Conservation (phyloP, 768 basidiomycete species). For the Boletus reticulatus region DNA sequence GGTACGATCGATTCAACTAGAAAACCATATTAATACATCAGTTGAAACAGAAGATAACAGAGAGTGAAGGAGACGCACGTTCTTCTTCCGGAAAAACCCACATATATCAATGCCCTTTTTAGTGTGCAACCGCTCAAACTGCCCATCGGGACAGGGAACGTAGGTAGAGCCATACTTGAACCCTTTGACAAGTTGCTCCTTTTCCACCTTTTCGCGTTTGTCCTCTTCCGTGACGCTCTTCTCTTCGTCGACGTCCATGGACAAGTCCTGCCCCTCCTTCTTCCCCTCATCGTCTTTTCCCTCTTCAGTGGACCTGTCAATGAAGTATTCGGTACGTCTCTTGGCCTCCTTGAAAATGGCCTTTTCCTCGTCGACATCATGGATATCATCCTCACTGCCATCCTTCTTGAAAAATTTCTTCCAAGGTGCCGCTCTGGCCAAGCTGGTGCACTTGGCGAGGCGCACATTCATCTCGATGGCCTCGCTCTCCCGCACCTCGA, state of each 20-base stretch:
- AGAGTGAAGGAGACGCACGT: conserved; percentile 42
- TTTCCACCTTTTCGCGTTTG: conserved; percentile 59
- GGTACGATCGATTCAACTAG: conserved; percentile 79
- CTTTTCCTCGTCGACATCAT: conserved; percentile 26
- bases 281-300: conserved; percentile 25
- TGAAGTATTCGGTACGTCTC: conserved; percentile 53
- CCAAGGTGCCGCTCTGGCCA: conserved; percentile 67
- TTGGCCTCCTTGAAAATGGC: conserved; percentile 39
- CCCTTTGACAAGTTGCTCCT: conserved; percentile 75
- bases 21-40: background rate
- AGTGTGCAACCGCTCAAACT: conserved; percentile 72
- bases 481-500: conserved; percentile 60
- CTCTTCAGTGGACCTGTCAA: conserved; percentile 45
- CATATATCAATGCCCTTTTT: conserved; percentile 85
- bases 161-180: conserved; percentile 92
- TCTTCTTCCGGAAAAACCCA: conserved; percentile 70
- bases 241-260: conserved; percentile 29
- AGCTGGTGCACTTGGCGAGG: conserved; percentile 76
- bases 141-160: conserved; percentile 82
- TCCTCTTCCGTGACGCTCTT: conserved; percentile 35
- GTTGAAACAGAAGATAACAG: background rate
- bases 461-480: conserved; percentile 74
- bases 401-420: conserved; percentile 51
- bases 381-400: conserved; percentile 25
- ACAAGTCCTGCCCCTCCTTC: conserved; percentile 4